Evolutionary conservation across 2,329 filamentous ascomycete genomes (phyloP), one percentile per base, ranked within the genome.

Genomic region (Aspergillus cejpii): DNA sequence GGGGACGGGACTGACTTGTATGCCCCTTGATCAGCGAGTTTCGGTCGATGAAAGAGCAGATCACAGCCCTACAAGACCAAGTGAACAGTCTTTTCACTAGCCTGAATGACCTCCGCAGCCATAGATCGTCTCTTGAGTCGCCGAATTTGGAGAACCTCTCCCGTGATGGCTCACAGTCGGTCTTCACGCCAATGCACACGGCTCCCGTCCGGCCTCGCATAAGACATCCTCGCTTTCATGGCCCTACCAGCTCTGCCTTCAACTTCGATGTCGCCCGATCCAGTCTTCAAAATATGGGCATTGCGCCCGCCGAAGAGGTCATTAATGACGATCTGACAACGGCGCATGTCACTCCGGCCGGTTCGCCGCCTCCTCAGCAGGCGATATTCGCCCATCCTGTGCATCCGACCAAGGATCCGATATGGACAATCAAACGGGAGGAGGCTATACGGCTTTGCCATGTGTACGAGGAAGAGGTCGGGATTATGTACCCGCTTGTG

Each of bases 231-330:
- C 77, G 79, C 19, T 95, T 92, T 61, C 83, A 86, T 45, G 90
- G 89, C 0, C 87, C 88, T 1, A 95, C 88, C 0, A 94, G 87
- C 66, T 84, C 82, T 37, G 81, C 84, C 1, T 95, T 90, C 67
- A 90, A 85, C 53, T 78, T 95, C 23, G 86, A 91, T 51, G 83
- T 95, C 11, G 89, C 90, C 27, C 90, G 88, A 64, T 87, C 80
- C 41, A 94, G 89, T 39, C 75, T 95, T 28, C 84, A 89, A 59
- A 90, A 83, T 48, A 94, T 95, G 86, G 89, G 89, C 3, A 92
- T 94, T 59, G 82, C 80, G 21, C 78, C 80, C 1, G 54, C 57
- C 19, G 77, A 77, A 1, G 82, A 83, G 39, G 71, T 64, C 2
- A 71, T 78, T n/a, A 81, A 85, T n/a, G 80, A 82, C 27, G 74